Conservation (phyloP, 257 asterid species). For the Solanum sitiens region DNA sequence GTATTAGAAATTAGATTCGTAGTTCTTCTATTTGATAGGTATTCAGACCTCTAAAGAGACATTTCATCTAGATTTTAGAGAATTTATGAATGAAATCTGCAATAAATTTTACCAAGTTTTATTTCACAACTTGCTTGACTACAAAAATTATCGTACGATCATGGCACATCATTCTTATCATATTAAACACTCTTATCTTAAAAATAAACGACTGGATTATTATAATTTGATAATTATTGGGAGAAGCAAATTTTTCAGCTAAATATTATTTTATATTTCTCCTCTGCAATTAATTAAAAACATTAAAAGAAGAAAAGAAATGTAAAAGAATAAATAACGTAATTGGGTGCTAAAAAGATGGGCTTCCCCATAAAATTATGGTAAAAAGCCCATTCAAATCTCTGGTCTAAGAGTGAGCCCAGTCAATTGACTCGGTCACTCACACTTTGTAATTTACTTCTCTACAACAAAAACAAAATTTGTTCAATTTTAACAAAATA, state of each 20-base stretch:
- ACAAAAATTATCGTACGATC: neutral
- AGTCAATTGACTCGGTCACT: neutral
- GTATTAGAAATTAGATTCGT: neutral
- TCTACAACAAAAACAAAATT: neutral
- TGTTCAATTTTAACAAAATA: neutral
- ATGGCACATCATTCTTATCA: too few species aligned
- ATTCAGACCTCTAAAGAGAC: neutral
- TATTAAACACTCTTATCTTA: neutral
- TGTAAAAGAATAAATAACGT: neutral
- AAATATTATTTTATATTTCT: too few species aligned
- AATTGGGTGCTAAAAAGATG: neutral
- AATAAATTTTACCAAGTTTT: neutral
- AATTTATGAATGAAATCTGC: neutral
- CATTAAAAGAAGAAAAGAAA: neutral
- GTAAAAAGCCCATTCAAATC: neutral
- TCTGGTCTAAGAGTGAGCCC: neutral
- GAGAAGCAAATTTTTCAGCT: neutral
- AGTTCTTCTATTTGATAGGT: neutral
- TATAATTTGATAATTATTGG: neutral
- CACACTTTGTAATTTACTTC: neutral
- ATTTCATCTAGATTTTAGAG: neutral
- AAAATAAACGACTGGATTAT: neutral
- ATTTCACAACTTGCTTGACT: neutral
- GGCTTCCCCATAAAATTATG: neutral
- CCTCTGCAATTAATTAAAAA: neutral